Conservation (phyloP, 139 green algal species). For the Auxenochlorella pyrenoidosa region DNA sequence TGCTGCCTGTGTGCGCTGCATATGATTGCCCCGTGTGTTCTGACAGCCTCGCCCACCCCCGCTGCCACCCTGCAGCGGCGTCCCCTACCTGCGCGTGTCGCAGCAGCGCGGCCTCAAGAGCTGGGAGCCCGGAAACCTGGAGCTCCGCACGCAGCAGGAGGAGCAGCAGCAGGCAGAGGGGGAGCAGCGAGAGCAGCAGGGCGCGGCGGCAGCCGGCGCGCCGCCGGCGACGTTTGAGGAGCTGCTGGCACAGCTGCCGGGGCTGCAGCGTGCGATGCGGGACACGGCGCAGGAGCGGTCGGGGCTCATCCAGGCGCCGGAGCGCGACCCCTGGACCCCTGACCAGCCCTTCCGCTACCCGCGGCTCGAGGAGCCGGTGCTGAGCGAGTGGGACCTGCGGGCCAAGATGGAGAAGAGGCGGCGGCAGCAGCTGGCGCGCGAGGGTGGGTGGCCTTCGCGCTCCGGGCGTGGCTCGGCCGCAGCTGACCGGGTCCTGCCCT, state of each 20-base stretch:
- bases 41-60: too few relatives aligned
- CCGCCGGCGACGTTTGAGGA: neutral
- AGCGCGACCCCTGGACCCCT: neutral
- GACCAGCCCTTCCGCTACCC: neutral
- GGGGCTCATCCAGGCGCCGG: neutral
- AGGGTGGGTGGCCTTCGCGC: neutral
- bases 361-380: conserved; percentile 3
- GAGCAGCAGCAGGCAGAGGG: neutral
- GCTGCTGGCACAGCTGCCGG: conserved; percentile 20
- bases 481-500: too few relatives aligned
- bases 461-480: too few relatives aligned
- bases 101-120: neutral
- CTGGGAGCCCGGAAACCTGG: neutral
- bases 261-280: conserved; percentile 1
- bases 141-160: neutral
- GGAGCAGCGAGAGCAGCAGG: neutral
- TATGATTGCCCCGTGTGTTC: too few relatives aligned
- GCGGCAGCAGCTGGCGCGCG: conserved; percentile 14
- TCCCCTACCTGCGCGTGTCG: neutral
- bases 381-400: conserved; percentile 48
- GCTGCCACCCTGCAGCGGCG: neutral
- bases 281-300: neutral
- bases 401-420: conserved; percentile 45
- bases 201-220: neutral
- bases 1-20: too few relatives aligned